Evolutionary conservation across 352 stramenopile genomes (phyloP).

Genomic region (Globisporangium uncinulatum): DNA sequence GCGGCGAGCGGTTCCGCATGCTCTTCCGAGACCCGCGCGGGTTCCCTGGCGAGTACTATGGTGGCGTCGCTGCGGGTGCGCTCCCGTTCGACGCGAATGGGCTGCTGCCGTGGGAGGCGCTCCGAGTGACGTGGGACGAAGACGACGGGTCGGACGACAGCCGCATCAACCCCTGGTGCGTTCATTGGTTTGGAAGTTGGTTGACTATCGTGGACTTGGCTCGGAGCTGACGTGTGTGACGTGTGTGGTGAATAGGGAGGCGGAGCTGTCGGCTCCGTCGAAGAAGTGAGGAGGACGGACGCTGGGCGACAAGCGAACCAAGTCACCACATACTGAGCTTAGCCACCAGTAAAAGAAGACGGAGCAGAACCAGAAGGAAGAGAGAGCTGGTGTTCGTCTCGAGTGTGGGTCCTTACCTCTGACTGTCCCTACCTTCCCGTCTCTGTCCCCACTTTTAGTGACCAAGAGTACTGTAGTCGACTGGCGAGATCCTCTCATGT

Average conservation of each 20-base stretch:
- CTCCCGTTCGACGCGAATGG: conserved; percentile 53
- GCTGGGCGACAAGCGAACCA: no score
- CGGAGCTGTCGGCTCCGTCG: conserved; percentile 23
- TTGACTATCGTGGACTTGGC: not conserved
- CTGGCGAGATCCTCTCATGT: no score
- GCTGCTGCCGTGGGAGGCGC: conserved; percentile 72
- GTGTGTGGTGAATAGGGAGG: conserved; percentile 28
- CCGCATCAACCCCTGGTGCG: conserved; percentile 82
- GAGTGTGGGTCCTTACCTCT: no score
- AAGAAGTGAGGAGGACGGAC: conserved; percentile 8
- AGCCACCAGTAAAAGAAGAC: conserved; percentile 1
- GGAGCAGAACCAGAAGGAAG: not conserved
- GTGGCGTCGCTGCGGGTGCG: conserved; percentile 54
- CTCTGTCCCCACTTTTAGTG: no score
- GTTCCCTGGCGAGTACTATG: conserved; percentile 67
- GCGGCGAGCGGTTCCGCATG: conserved; percentile 72
- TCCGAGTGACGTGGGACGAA: conserved; percentile 82
- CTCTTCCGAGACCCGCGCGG: conserved; percentile 70
- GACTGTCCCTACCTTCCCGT: no score
- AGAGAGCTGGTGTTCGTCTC: not conserved
- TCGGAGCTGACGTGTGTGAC: conserved; percentile 1
- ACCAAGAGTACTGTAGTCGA: no score
- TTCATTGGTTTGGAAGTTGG: conserved; percentile 2
- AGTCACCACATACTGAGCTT: no score
- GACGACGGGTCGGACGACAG: conserved; percentile 77